phyloP scores from a whole-genome alignment of 202 grass and related monocot genomes.

The Carex arenaria region DNA sequence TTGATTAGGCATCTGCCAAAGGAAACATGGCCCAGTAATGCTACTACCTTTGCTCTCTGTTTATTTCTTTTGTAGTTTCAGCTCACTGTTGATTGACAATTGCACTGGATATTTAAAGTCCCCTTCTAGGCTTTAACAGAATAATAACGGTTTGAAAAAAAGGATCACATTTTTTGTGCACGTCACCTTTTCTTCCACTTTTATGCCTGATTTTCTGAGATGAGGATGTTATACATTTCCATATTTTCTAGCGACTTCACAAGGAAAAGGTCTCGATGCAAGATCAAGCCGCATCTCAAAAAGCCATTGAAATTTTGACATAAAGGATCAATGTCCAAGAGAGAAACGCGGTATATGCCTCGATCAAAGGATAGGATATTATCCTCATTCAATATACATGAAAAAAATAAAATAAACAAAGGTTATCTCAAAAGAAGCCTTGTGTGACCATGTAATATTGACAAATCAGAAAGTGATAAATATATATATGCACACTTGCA shows the following conservation, averaged over 20 bases:
- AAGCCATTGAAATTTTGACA: neutral
- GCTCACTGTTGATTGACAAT: slow-evolving; percentile 13
- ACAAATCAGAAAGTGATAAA: neutral
- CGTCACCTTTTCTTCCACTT: neutral
- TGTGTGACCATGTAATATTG: neutral
- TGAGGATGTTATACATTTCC: neutral
- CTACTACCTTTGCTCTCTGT: neutral
- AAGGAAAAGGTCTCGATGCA: neutral
- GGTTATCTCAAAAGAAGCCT: neutral
- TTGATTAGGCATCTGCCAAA: neutral
- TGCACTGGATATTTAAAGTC: neutral
- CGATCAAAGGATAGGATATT: neutral
- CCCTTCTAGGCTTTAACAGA: neutral
- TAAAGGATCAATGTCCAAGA: neutral
- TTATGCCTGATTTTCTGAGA: slow-evolving; percentile 2
- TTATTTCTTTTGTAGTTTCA: neutral
- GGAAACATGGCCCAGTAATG: slow-evolving; percentile 2
- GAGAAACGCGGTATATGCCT: neutral
- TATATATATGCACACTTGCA: neutral
- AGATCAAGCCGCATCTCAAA: neutral
- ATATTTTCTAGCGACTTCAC: neutral
- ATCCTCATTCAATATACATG: slow-evolving; percentile 1
- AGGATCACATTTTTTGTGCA: slow-evolving; percentile 8
- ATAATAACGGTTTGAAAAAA: neutral
- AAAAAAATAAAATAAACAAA: neutral